Evolutionary conservation across 208 protist genomes (phyloP), one percentile per base, ranked within the genome.

Genomic region (Crithidia mellificae): DNA sequence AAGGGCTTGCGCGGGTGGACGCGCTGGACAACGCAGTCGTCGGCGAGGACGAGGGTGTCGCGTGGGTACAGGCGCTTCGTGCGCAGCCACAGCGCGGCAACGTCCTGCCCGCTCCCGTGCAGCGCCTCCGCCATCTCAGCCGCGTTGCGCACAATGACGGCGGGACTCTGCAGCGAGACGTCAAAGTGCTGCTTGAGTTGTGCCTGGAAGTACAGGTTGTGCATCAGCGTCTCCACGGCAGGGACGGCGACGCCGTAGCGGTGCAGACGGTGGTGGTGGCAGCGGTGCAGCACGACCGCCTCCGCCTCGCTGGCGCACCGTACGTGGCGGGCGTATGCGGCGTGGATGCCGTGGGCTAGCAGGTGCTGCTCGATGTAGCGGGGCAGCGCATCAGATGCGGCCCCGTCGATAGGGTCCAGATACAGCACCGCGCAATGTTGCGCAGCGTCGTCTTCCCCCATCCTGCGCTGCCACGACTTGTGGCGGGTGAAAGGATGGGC

Each of bases 231-330:
- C 41, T 89, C 72, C 19, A 14, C 58, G 2, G 81, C 80, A 2
- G 74, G 50, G 27, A 79, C 70, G 20, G 63, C 59, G 12, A 83
- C 52, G 2, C 77, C 81, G 61, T 90, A 93, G 20, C 78, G 75
- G 47, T 88, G 74, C 34, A 85, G 70, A 25, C 73, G 78, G 15
- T 61, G 43, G 65, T 81, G 74, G 20, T 89, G 72, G 22, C 50
- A 27, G 29, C 78, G 68, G 44, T 65, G 65, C 50, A 89, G 57
- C 32, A 68, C 52, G 1, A 58, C 59, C 20, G 72, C 66, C 39
- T 77, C 69, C 32, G 73, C 63, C 38, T 67, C 61, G 25, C 51
- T 73, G 22, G 43, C 56, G 29, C 61, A 57, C 54, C 74, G 46
- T 44, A 76, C 55, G 30, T 59, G 25, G 11, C 70, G 70, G 19